A percentile compares a stretch with the other conserved stretches of the same genome.
These are phyloP conservation scores for Aspergillus fructus DNA, from an alignment of 2,329 filamentous ascomycete species.

Conservation along the genomic window DNA sequence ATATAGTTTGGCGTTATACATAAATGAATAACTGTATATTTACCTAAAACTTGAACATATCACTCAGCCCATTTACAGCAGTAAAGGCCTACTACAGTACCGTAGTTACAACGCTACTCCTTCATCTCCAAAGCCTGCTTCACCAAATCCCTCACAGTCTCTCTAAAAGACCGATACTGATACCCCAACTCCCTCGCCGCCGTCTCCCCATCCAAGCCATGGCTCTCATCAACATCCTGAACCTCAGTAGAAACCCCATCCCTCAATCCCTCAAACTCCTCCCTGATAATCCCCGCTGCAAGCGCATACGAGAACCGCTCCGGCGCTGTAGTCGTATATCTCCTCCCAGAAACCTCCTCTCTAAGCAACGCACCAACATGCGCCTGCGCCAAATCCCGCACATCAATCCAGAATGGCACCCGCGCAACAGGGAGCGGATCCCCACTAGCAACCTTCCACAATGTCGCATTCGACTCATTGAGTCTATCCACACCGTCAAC, in stretches of 20 bases:
- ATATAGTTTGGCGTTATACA: neutral
- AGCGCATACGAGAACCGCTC: conserved; percentile 49
- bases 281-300: conserved; percentile 24
- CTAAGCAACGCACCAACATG: conserved; percentile 44
- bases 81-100: too few species aligned
- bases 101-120: neutral
- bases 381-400: conserved; percentile 46
- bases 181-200: conserved; percentile 42
- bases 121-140: conserved; percentile 13
- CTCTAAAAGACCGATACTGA: conserved; percentile 28
- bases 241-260: conserved; percentile 31
- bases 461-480: conserved; percentile 45
- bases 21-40: too few species aligned
- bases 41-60: too few species aligned
- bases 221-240: conserved; percentile 30
- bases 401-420: conserved; percentile 43
- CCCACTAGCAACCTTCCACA: conserved; percentile 43
- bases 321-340: conserved; percentile 41
- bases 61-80: neutral
- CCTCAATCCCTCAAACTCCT: conserved; percentile 3
- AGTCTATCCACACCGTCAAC: conserved; percentile 33
- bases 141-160: conserved; percentile 22
- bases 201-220: conserved; percentile 45
- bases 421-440: conserved; percentile 33
- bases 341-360: conserved; percentile 27